Evolutionary conservation across 257 asterid genomes (phyloP).

Genomic region (Capsicum chinense): DNA sequence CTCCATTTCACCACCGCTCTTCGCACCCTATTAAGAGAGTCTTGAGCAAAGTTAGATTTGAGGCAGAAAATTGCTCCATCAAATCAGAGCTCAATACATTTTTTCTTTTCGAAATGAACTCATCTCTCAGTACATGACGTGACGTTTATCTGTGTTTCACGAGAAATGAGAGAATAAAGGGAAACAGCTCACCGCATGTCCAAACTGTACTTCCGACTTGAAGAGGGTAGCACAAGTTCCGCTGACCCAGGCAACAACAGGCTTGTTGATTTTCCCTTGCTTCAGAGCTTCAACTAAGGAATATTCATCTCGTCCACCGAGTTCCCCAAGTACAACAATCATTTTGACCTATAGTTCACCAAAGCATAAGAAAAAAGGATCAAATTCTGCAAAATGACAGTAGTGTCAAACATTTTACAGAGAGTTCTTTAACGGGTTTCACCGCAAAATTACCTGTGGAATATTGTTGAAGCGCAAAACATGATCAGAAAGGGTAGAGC

Average conservation of each 20-base stretch:
- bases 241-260: constrained; percentile 99
- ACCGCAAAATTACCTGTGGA: constrained; percentile 69
- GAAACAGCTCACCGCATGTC: constrained; percentile 88
- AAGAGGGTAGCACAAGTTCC: constrained; percentile 98
- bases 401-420: not conserved
- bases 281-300: constrained; percentile 96
- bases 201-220: constrained; percentile 99
- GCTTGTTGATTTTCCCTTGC: constrained; percentile 92
- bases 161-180: constrained; percentile 18
- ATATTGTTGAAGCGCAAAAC: constrained; percentile 96
- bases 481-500: constrained; percentile 98
- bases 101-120: not conserved
- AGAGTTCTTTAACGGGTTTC: not conserved
- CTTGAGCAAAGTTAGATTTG: constrained; percentile 24
- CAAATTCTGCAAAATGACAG: not conserved
- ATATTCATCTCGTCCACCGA: constrained; percentile 99
- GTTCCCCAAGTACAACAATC: constrained; percentile 98
- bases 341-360: constrained; percentile 67
- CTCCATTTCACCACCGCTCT: constrained; percentile 99
- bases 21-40: constrained; percentile 75
- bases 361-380: constrained; percentile 4
- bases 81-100: not conserved
- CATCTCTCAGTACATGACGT: not conserved
- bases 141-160: constrained; percentile 7
- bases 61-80: constrained; percentile 7